Evolutionary conservation across 768 basidiomycete species (phyloP).

Genomic region (Leucosporidium scottii): DNA sequence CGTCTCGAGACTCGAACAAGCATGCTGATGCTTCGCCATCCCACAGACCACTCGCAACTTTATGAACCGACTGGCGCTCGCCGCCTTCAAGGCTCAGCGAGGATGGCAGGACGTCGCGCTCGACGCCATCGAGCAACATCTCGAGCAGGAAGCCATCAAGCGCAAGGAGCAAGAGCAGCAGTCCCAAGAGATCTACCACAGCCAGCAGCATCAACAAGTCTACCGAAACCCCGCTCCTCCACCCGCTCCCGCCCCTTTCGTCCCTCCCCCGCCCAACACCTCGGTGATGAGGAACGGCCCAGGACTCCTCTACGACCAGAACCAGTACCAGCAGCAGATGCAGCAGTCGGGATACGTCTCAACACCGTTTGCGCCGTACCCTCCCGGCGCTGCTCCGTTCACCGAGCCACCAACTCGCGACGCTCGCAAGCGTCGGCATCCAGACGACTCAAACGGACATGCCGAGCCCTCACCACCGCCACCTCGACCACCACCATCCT

Average conservation of each 20-base stretch:
- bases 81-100: constrained; percentile 32
- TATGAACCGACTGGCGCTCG: constrained; percentile 31
- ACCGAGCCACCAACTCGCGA: too few relatives aligned
- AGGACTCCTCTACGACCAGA: neutral
- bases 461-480: neutral
- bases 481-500: neutral
- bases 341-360: constrained; percentile 3
- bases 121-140: constrained; percentile 32
- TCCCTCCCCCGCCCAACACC: too few relatives aligned
- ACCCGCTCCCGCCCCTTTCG: too few relatives aligned
- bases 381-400: neutral
- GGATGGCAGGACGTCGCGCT: constrained; percentile 31
- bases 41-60: constrained; percentile 35
- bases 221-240: neutral
- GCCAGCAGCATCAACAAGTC: neutral
- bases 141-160: constrained; percentile 19
- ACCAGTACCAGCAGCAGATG: constrained; percentile 12
- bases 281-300: neutral
- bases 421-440: too few relatives aligned
- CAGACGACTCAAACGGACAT: too few relatives aligned
- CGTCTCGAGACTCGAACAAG: neutral
- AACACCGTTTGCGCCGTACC: neutral
- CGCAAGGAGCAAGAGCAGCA: neutral
- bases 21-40: neutral
- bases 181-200: neutral